phyloP scores from a whole-genome alignment of 257 asterid species.

The Anisodus acutangulus region DNA sequence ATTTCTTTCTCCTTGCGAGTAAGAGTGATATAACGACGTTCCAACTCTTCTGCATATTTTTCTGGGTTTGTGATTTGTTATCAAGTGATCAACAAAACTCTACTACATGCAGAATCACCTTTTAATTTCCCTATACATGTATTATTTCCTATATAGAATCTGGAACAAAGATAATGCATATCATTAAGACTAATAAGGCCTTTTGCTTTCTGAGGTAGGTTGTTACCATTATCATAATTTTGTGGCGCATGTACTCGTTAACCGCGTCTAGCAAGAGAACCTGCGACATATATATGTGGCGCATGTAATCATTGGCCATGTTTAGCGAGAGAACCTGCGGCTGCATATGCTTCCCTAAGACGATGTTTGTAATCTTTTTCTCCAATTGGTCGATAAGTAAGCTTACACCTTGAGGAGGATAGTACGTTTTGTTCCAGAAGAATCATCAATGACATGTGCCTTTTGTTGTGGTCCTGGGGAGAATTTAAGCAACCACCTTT shows the following conservation, averaged over 20 bases:
- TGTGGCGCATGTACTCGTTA: not conserved
- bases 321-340: not conserved
- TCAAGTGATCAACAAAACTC: not conserved
- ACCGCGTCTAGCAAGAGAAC: not conserved
- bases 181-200: not conserved
- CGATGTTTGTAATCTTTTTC: not conserved
- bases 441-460: not conserved
- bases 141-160: not conserved
- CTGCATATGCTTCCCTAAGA: not conserved
- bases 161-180: not conserved
- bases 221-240: not conserved
- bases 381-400: not conserved
- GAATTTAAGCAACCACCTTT: not conserved
- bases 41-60: not conserved
- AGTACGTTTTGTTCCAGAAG: not conserved
- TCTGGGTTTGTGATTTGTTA: not conserved
- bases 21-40: not conserved
- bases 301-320: not conserved
- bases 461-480: not conserved
- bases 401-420: not conserved
- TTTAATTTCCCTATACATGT: not conserved
- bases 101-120: not conserved
- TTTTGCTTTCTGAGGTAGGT: not conserved
- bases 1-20: not conserved
- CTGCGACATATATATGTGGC: not conserved